phyloP scores from a whole-genome alignment of 768 basidiomycete species.

The Dioszegia hungarica region DNA sequence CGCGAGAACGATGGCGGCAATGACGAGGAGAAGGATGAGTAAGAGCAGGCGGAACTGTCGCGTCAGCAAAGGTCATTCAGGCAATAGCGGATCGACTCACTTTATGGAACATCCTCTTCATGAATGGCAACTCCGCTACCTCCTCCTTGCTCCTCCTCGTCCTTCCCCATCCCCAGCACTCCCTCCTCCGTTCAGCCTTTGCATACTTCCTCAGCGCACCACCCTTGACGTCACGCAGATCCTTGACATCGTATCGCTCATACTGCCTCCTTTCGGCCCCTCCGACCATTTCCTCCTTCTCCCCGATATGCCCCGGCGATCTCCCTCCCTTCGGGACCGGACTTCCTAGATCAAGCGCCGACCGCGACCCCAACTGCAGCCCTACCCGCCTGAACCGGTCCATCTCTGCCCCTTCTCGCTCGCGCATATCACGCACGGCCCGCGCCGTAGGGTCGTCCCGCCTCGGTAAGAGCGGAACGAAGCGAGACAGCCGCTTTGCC shows the following conservation, averaged over 20 bases:
- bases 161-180: slow-evolving; percentile 7
- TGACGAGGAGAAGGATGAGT: slow-evolving; percentile 21
- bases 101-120: not conserved
- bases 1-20: slow-evolving; percentile 4
- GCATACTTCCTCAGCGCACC: not conserved
- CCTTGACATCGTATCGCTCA: slow-evolving; percentile 6
- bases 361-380: not conserved
- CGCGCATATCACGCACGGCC: slow-evolving; percentile 17
- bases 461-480: not conserved
- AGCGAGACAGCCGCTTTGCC: slow-evolving; percentile 1
- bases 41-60: slow-evolving; percentile 21
- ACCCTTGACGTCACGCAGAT: slow-evolving; percentile 1
- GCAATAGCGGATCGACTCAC: not conserved
- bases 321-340: not conserved
- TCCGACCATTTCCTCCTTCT: slow-evolving; percentile 14
- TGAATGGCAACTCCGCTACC: slow-evolving; percentile 1
- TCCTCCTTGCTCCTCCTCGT: slow-evolving; percentile 17
- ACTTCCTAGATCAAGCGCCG: slow-evolving; percentile 10
- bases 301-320: slow-evolving; percentile 22
- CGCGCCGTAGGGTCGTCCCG: not conserved
- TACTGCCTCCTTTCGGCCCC: not conserved
- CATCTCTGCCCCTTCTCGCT: slow-evolving; percentile 33
- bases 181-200: slow-evolving; percentile 3
- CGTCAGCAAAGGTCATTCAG: slow-evolving; percentile 5
- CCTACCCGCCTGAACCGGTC: slow-evolving; percentile 17